Evolutionary conservation across 2,329 filamentous ascomycete species (phyloP).

Genomic region (Nemania sp.): DNA sequence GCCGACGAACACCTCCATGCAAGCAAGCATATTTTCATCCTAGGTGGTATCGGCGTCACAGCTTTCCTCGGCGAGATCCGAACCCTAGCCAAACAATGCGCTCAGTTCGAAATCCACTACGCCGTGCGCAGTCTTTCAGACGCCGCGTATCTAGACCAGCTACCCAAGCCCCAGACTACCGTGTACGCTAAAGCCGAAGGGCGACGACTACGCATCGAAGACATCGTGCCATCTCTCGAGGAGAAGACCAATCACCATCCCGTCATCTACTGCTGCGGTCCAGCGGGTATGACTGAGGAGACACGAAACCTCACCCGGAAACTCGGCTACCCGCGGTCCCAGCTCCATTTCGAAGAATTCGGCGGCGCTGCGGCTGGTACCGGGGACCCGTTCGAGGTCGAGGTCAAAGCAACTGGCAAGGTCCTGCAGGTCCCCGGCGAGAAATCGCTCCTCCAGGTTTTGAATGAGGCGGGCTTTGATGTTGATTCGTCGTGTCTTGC

Average conservation of each 20-base stretch:
- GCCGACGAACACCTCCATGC: constrained; percentile 17
- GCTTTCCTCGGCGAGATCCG: constrained; percentile 48
- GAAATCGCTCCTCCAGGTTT: constrained; percentile 50
- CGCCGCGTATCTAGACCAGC: constrained; percentile 46
- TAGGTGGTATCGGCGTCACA: constrained; percentile 51
- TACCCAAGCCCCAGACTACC: constrained; percentile 43
- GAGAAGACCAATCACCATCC: constrained; percentile 42
- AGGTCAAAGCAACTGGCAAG: constrained; percentile 44
- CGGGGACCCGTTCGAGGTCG: constrained; percentile 50
- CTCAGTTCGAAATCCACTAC: constrained; percentile 48
- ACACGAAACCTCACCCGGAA: constrained; percentile 40
- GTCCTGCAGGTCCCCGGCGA: constrained; percentile 46
- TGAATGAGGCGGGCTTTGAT: constrained; percentile 51
- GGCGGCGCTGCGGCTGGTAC: constrained; percentile 46
- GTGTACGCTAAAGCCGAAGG: constrained; percentile 48
- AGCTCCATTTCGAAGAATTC: constrained; percentile 49
- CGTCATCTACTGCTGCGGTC: constrained; percentile 52
- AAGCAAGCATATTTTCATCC: constrained; percentile 48
- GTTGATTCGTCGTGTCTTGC: constrained; percentile 51
- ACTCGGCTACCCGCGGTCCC: constrained; percentile 45
- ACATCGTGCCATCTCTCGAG: constrained; percentile 51
- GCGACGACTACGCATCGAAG: constrained; percentile 49
- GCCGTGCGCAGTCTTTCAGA: constrained; percentile 47
- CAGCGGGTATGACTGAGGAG: constrained; percentile 43
- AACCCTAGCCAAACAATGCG: constrained; percentile 33